Conservation (phyloP, 768 basidiomycete species). For the Mycena rosella region DNA sequence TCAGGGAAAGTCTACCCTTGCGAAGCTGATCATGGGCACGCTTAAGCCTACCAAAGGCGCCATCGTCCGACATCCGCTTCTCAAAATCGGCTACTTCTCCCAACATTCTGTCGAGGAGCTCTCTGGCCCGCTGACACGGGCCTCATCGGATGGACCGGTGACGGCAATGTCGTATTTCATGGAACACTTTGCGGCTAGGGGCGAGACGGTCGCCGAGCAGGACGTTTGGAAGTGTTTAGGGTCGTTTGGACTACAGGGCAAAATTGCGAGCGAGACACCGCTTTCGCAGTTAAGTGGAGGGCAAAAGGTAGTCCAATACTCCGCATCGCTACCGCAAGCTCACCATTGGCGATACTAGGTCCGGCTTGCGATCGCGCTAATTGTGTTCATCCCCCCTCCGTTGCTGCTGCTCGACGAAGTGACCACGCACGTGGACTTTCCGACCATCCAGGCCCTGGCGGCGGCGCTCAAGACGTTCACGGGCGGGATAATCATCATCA, state of each 20-base stretch:
- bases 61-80: slow-evolving; percentile 64
- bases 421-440: slow-evolving; percentile 77
- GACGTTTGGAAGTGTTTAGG: slow-evolving; percentile 57
- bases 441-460: slow-evolving; percentile 69
- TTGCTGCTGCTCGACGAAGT: slow-evolving; percentile 71
- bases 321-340: not conserved
- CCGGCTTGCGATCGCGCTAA: slow-evolving; percentile 67
- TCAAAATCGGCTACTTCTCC: slow-evolving; percentile 70
- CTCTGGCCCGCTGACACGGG: slow-evolving; percentile 42
- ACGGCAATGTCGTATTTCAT: slow-evolving; percentile 46
- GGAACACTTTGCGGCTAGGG: slow-evolving; percentile 43
- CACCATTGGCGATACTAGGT: slow-evolving; percentile 52
- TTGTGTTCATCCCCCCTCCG: slow-evolving; percentile 67
- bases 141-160: slow-evolving; percentile 31
- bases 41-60: slow-evolving; percentile 60
- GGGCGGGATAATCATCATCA: slow-evolving; percentile 73
- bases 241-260: slow-evolving; percentile 58
- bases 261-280: slow-evolving; percentile 57
- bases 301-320: slow-evolving; percentile 53
- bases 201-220: slow-evolving; percentile 53
- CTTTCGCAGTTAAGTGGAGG: slow-evolving; percentile 66
- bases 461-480: slow-evolving; percentile 62
- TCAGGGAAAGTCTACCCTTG: slow-evolving; percentile 70
- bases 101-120: slow-evolving; percentile 74
- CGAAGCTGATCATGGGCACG: slow-evolving; percentile 57